A percentile compares a stretch with the other conserved stretches of the same genome.
These are phyloP conservation scores for Chenopodium berlandieri DNA, from an alignment of 148 eudicot genomes.

Conservation along the genomic window DNA sequence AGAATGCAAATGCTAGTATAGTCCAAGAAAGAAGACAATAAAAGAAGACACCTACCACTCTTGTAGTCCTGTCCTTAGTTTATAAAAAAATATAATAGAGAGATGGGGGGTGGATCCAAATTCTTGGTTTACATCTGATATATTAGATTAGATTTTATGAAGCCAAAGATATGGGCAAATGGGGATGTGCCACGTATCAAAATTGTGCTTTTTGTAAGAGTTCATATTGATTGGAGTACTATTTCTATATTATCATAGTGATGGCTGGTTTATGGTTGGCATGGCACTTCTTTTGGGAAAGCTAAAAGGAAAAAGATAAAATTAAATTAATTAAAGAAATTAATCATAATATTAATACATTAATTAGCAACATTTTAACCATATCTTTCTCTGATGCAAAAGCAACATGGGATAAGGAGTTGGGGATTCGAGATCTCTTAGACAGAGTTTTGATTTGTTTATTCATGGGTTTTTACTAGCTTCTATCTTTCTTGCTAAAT, in stretches of 20 bases:
- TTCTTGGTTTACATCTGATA: conserved; percentile 3
- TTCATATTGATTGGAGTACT: conserved; percentile 13
- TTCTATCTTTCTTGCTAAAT: neutral
- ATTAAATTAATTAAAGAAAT: neutral
- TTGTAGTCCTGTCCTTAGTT: no score
- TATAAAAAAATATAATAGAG: neutral
- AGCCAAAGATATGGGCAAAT: neutral
- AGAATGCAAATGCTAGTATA: neutral
- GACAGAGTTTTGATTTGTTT: conserved; percentile 3
- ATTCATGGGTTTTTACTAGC: neutral
- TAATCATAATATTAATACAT: neutral
- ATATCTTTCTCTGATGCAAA: neutral
- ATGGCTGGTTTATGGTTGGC: conserved; percentile 27
- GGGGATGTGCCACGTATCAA: conserved; percentile 17
- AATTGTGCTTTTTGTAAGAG: neutral
- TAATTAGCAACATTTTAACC: neutral
- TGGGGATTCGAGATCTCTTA: conserved; percentile 20
- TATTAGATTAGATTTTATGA: neutral
- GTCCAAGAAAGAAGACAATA: conserved; percentile 15
- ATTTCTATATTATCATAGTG: neutral
- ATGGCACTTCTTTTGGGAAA: conserved; percentile 28
- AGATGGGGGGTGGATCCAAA: conserved; percentile 1
- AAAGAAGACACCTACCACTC: conserved; percentile 5
- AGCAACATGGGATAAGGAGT: conserved; percentile 11
- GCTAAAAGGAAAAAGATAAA: neutral